Base-by-base conservation (phyloP, 352 stramenopile species). In the Phytophthora pseudosyringae region DNA sequence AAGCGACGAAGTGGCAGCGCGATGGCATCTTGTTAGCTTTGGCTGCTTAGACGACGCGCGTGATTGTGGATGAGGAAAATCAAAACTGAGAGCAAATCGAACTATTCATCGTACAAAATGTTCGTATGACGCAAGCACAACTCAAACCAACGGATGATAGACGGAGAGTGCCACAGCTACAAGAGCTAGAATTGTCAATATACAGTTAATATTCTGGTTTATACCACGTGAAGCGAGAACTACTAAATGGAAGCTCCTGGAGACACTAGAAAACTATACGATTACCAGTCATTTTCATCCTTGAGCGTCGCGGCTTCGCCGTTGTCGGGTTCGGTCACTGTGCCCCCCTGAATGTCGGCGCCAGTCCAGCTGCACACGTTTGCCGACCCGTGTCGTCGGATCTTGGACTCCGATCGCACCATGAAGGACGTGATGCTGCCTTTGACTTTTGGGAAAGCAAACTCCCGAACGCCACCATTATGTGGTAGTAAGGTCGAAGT, bases 331-430 rank as follows among this genome's bases (percentile, higher is more conserved):
- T 69, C 60, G n/a, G 43, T 47, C 16, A 64, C 60, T 2, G 33
- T 36, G 3, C 54, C 46, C 15, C 46, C 36, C 6, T 29, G 10
- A 11, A 55, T 25, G 2, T 50, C 21, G 10, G 44, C 35, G 18
- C 61, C 61, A 0, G 39, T 26, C 61, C 53, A 69, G n/a, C 38
- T 56, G 54, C 61, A 69, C 4, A 69, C 53, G 21, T 69, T 35
- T 10, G 21, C 32, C 39, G 15, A 46, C 1, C 61, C 61, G 3
- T 69, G 28, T 6, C 25, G 29, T 26, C 13, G 13, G 1, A 13
- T 50, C 6, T 16, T 59, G 15, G 53, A 64, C n/a, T 59, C 31
- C 3, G 43, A 56, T 3, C 44, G 35, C 38, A 64, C 53, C 60
- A 64, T 69, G 21, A 69, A 69, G 0, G 60, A 53, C 7, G 35